Evolutionary conservation across 345 rosid genomes (phyloP), one percentile per base, ranked within the genome.

Genomic region (Pugionium dolabratum): DNA sequence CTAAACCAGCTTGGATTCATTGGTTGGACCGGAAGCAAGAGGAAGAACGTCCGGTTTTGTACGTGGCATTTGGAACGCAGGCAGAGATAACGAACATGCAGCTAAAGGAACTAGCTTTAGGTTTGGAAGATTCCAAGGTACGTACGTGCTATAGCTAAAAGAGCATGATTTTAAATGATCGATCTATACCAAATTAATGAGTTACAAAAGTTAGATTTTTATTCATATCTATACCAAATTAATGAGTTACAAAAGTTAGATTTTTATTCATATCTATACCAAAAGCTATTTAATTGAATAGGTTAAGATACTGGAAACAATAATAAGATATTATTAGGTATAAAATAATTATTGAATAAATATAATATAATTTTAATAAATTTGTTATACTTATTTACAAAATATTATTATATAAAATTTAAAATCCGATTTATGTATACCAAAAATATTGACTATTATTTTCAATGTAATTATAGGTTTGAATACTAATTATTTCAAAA

Each of bases 61-160:
- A 86, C 67, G 90, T 83, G 1, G 96, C 96, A 1, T 89, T 89
- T 57, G 98, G 98, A 51, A 74, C 98, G 2, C 96, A 91, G 29
- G 81, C 85, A 1, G 90, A 85, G 64, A 72, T 87, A 18, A 76
- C 88, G 8, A 9, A 58, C 1, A 75, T 71, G 6, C 92, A 89
- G 39, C 68, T 89, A 28, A 71, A 53, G 39, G 89, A 91, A 63
- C 70, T 87, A 45, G 80, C 83, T 2, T 51, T 4, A 2, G 98
- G 89, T 35, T 62, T 91, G 58, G 86, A 83, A 59, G 80, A 81
- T 40, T 89, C 95, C 0, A 71, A 72, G 62, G 84, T 74, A 33
- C 18, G 62, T 44, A 25, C 36, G 18, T 18, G 18, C 27, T 10
- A 55, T 54, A 18, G 35, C 42, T 39, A 67, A 18, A 54, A 18